Base-by-base conservation (phyloP, 2,329 filamentous ascomycete species). In the Coleophoma eucalyptorum region DNA sequence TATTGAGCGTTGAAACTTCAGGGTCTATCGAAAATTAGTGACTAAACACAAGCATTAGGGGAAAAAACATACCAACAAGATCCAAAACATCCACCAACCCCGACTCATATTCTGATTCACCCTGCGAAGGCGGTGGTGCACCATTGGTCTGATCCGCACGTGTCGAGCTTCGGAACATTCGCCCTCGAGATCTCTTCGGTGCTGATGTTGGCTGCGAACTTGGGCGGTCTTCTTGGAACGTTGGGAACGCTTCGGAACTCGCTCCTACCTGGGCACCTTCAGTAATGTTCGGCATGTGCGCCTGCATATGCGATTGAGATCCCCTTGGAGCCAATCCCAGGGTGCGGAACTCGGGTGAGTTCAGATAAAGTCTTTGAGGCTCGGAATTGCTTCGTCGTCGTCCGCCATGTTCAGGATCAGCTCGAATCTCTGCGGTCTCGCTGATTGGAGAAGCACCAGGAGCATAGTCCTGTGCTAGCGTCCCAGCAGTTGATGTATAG, bases 1-100 rank as follows among this genome's bases (percentile, higher is more conserved):
- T 93, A 0, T 89, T 90, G 3, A 96, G 72, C 0, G 90, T 90
- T 34, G 89, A 83, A 3, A 96, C 84, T 56, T 65, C 62, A 3
- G 62, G 62, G 53, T 65, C 62, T 65, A 21, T 2, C 13, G 11
- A 3, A 13, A n/a, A 38, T 58, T 46, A 57, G 52, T 53, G 38
- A 26, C 19, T 32, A 15, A 20, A 44, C 42, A 32, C 18, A 10
- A 42, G 16, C 19, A 12, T n/a, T 8, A n/a, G 35, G n/a, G 12
- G 21, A 31, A 5, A 12, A n/a, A 35, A 67, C 79, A 52, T 73
- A 86, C 84, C 84, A 56, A 89, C 74, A 32, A 86, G 79, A 68
- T 89, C 85, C 46, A 89, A 69, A 15, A 88, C 69, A 65, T 88
- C 83, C 6, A 88, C 84, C 56, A 89, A 73, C 56, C 80, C 76